Percentiles rank a stretch among this genome's conserved stretches.
phyloP scores from a whole-genome alignment of 2,329 filamentous ascomycete genomes.

The Gyromitra esculenta region DNA sequence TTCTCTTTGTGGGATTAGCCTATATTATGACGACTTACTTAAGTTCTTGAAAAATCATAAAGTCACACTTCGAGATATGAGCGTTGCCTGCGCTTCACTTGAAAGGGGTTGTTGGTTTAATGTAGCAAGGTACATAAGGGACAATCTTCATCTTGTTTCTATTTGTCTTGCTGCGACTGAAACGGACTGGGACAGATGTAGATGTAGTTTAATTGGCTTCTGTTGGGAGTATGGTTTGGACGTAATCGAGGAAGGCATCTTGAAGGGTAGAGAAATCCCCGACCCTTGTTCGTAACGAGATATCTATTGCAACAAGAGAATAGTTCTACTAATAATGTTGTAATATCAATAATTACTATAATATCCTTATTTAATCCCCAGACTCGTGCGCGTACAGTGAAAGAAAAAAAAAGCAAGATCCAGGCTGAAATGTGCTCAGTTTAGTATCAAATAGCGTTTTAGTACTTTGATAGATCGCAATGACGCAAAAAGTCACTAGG shows the following conservation, averaged over 20 bases:
- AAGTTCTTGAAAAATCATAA: not conserved
- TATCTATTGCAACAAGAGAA: not conserved
- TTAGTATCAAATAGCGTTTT: too few species aligned
- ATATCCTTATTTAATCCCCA: too few species aligned
- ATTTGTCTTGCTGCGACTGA: not conserved
- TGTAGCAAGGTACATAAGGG: not conserved
- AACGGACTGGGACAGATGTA: too few species aligned
- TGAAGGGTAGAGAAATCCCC: not conserved
- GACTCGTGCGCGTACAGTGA: too few species aligned
- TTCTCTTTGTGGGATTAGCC: not conserved
- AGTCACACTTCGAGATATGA: not conserved
- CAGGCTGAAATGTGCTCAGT: too few species aligned
- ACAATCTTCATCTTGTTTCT: not conserved
- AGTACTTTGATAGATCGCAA: too few species aligned
- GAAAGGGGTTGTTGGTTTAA: not conserved
- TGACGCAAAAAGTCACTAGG: too few species aligned
- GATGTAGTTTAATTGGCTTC: too few species aligned
- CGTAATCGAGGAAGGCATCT: not conserved
- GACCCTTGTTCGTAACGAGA: not conserved
- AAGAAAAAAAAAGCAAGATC: too few species aligned
- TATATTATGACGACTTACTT: not conserved
- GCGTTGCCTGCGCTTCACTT: not conserved
- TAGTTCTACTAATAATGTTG: too few species aligned
- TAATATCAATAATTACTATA: too few species aligned
- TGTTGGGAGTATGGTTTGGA: not conserved